Conservation (phyloP, 2,329 filamentous ascomycete genomes). For the Talaromyces sp. region DNA sequence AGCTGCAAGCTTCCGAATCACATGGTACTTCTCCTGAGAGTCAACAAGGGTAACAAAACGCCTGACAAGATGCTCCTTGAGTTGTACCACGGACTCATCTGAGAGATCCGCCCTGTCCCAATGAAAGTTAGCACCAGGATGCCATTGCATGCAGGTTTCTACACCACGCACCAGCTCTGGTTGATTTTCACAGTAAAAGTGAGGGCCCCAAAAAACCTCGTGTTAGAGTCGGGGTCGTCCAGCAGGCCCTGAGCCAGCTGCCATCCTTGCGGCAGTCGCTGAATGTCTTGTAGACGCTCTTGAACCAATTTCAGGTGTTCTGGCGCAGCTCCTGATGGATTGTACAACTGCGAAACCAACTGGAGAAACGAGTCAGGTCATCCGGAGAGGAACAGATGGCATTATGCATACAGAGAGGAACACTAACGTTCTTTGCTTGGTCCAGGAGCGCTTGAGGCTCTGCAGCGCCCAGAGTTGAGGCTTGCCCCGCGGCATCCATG, state of each 20-base stretch:
- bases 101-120: constrained; percentile 30
- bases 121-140: neutral
- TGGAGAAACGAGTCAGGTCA: constrained; percentile 16
- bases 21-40: constrained; percentile 30
- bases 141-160: constrained; percentile 11
- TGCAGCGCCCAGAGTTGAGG: constrained; percentile 17
- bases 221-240: constrained; percentile 61
- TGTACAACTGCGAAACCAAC: constrained; percentile 37
- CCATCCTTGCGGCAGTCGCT: constrained; percentile 79
- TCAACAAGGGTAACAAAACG: constrained; percentile 38
- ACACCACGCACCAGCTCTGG: constrained; percentile 62
- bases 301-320: constrained; percentile 53
- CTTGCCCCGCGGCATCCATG: constrained; percentile 22
- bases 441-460: constrained; percentile 22
- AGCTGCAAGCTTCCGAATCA: constrained; percentile 44
- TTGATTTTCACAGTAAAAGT: constrained; percentile 95
- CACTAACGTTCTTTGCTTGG: constrained; percentile 24
- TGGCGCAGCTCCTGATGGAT: constrained; percentile 40
- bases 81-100: constrained; percentile 24
- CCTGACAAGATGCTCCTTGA: constrained; percentile 37
- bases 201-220: constrained; percentile 87
- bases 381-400: neutral
- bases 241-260: constrained; percentile 73
- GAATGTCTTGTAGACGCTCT: constrained; percentile 69
- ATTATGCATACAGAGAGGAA: neutral